phyloP scores from a whole-genome alignment of 2,329 filamentous ascomycete species.

The Aspergillus flavus region DNA sequence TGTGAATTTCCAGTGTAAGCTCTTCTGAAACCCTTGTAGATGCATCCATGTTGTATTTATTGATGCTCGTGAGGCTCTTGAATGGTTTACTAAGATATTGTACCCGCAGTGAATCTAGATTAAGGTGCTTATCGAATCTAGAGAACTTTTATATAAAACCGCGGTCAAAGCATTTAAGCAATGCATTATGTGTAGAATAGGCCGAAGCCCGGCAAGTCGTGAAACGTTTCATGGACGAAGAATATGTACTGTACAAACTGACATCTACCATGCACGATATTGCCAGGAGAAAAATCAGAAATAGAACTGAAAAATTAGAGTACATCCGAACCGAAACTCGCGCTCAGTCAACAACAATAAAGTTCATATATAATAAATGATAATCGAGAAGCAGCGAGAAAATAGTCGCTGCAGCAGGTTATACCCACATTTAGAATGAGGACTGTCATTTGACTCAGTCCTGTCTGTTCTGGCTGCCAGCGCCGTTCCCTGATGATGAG shows the following conservation, averaged over 20 bases:
- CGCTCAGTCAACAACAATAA: neutral
- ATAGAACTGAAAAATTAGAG: neutral
- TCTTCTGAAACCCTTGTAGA: too few species aligned
- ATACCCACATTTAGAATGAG: constrained; percentile 3
- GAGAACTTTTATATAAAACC: neutral
- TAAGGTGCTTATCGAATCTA: neutral
- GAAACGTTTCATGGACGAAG: neutral
- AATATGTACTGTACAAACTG: neutral
- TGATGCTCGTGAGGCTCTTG: neutral
- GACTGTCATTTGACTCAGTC: neutral
- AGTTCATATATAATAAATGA: neutral
- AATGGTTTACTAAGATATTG: neutral
- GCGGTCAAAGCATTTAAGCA: neutral
- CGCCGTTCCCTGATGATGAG: constrained; percentile 15
- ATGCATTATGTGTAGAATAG: neutral
- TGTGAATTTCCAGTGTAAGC: too few species aligned
- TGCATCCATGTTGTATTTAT: too few species aligned
- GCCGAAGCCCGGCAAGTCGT: neutral
- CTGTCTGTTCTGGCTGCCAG: constrained; percentile 9
- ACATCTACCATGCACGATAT: neutral
- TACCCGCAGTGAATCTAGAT: neutral
- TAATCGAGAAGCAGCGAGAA: constrained; percentile 4
- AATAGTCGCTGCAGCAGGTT: constrained; percentile 8
- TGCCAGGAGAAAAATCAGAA: neutral
- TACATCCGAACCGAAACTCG: neutral